Evolutionary conservation across 208 protist species (phyloP).

Genomic region (Leishmania turanica): DNA sequence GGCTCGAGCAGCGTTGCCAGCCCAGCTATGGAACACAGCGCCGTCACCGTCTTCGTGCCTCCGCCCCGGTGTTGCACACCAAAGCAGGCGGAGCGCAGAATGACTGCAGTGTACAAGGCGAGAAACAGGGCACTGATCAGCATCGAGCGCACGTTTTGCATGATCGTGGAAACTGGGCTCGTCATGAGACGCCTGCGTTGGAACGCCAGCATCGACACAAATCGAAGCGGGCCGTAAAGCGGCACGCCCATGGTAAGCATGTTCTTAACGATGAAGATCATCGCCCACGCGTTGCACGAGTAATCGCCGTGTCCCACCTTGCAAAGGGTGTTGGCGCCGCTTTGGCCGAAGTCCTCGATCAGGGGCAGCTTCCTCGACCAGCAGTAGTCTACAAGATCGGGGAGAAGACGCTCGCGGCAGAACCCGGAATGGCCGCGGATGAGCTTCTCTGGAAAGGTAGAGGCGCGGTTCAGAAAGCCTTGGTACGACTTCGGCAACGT

Average conservation of each 20-base stretch:
- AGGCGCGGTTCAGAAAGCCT: constrained; percentile 61
- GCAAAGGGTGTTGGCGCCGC: constrained; percentile 45
- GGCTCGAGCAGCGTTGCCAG: constrained; percentile 81
- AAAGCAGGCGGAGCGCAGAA: constrained; percentile 69
- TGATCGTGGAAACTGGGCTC: constrained; percentile 49
- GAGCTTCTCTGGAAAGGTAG: constrained; percentile 65
- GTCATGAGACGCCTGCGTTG: constrained; percentile 58
- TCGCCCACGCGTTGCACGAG: constrained; percentile 69
- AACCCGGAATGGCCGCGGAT: constrained; percentile 66
- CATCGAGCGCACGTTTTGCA: constrained; percentile 49
- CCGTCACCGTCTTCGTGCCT: constrained; percentile 46
- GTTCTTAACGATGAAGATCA: constrained; percentile 57
- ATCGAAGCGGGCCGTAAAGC: constrained; percentile 75
- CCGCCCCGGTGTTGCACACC: constrained; percentile 55
- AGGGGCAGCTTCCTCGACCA: constrained; percentile 30
- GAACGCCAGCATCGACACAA: constrained; percentile 58
- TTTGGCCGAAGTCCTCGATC: constrained; percentile 31
- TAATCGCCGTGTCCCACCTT: constrained; percentile 54
- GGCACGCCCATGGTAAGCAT: constrained; percentile 79
- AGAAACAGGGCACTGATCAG: constrained; percentile 79
- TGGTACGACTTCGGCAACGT: constrained; percentile 82
- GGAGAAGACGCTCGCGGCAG: constrained; percentile 55
- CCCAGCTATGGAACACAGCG: constrained; percentile 57
- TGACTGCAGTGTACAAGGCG: constrained; percentile 68
- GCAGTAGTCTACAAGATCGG: constrained; percentile 71